Base-by-base conservation (phyloP, 2,329 filamentous ascomycete species). In the Myotisia sp. region DNA sequence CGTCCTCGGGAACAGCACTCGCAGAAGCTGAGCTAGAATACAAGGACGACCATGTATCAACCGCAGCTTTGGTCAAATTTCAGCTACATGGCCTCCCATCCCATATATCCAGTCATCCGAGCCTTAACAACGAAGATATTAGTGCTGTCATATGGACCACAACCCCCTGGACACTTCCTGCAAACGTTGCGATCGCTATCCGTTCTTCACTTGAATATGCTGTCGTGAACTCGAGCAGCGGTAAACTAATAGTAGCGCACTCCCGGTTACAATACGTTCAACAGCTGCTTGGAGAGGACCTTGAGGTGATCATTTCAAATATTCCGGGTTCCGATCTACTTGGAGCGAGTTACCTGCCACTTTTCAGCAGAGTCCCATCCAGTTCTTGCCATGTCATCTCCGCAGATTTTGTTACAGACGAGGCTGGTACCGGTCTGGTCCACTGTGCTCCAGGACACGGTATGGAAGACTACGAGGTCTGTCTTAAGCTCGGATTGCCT, bases 141-240 rank as follows among this genome's bases (percentile, higher is more conserved):
- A 79, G 70, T 52, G 83, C 80, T n/a, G 69, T 90, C n/a, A 82
- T 95, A 33, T 98, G 90, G 90, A 98, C 90, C 2, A 98, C 90
- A 0, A 98, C 90, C 1, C 90, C 90, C 0, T 98, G 90, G 90
- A 98, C 90, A 0, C 64, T 98, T 4, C 87, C 90, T 0, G 86
- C 87, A 2, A 98, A 98, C 53, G 75, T 74, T 51, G 86, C 83
- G 0, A 85, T 98, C 52, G 86, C 84, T 2, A 69, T 95, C 22
- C 75, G 84, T 47, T 63, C 71, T 5, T 74, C 81, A 24, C 59
- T 95, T 40, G 63, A 74, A 27, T 98, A 95, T 53, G 65, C 67
- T 3, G 56, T 92, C 13, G 62, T 92, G 23, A 62, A 67, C 36
- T 63, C 70, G 1, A 63, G 63, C 0, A 53, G 53, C 0, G 73